Conservation (phyloP, 23 red algal genomes). For the Gracilariopsis chorda region DNA sequence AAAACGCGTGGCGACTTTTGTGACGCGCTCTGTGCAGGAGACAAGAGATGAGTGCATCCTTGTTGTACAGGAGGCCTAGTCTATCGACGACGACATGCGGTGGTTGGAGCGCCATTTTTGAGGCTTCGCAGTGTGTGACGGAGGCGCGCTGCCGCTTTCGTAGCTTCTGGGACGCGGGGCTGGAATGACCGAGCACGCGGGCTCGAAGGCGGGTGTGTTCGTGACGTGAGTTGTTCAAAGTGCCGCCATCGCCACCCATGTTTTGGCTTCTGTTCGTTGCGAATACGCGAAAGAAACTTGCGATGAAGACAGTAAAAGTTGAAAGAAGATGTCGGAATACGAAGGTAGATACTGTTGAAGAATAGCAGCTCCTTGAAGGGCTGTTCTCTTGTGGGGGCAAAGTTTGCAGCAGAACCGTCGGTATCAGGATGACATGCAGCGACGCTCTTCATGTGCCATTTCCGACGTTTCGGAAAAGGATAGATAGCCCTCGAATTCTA, state of each 20-base stretch:
- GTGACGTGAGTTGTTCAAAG: slow-evolving; percentile 74
- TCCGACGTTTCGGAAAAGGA: too few species aligned
- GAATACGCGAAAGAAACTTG: too few species aligned
- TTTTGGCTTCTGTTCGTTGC: too few species aligned
- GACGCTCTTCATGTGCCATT: too few species aligned
- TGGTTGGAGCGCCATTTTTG: slow-evolving; percentile 22
- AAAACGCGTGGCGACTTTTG: not conserved
- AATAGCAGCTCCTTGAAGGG: too few species aligned
- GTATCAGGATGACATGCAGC: too few species aligned
- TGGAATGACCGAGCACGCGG: not conserved
- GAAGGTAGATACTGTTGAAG: too few species aligned
- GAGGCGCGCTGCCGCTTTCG: slow-evolving; percentile 41
- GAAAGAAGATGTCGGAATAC: too few species aligned
- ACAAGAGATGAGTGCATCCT: slow-evolving; percentile 56
- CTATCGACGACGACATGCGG: slow-evolving; percentile 63
- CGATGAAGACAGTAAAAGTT: too few species aligned
- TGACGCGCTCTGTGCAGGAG: slow-evolving; percentile 30
- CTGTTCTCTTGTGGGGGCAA: too few species aligned
- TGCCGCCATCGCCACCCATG: slow-evolving; percentile 85
- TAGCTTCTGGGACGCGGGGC: not conserved
- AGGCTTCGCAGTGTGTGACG: slow-evolving; percentile 40
- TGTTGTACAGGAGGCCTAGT: slow-evolving; percentile 72
- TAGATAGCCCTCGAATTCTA: too few species aligned
- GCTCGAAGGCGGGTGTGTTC: slow-evolving; percentile 57
- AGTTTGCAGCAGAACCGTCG: too few species aligned